Conservation (phyloP, 345 rosid genomes). For the Eucalyptus shirleyi region DNA sequence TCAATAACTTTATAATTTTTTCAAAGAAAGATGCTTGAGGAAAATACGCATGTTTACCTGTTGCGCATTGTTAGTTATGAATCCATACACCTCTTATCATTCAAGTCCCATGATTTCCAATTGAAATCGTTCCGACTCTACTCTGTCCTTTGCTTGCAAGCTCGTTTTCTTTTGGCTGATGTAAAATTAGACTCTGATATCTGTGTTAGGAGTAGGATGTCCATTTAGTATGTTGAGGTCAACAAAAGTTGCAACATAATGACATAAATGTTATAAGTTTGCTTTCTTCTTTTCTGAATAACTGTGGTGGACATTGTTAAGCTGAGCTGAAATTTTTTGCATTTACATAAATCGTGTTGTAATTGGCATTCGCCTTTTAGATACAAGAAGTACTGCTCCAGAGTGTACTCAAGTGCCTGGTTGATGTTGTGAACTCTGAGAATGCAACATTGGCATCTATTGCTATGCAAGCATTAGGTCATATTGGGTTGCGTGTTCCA, state of each 20-base stretch:
- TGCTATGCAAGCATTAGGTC: conserved; percentile 96
- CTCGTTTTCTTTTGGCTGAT: background rate
- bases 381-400: conserved; percentile 45
- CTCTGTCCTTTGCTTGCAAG: rapidly evolving
- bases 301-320: rapidly evolving
- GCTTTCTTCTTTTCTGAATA: background rate
- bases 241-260: rapidly evolving
- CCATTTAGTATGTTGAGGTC: no score
- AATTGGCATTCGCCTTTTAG: conserved; percentile 22
- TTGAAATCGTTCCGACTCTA: background rate
- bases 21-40: background rate
- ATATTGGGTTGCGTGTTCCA: conserved; percentile 61
- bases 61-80: background rate
- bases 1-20: no score
- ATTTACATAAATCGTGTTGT: background rate
- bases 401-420: conserved; percentile 51
- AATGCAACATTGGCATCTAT: conserved; percentile 64
- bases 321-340: background rate
- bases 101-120: background rate
- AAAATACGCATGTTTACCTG: rapidly evolving
- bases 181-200: background rate
- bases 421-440: conserved; percentile 52
- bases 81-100: background rate
- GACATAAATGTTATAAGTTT: background rate
- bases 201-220: background rate